Evolutionary conservation across 2,329 filamentous ascomycete species (phyloP).

Genomic region (Aspergillus ruber): DNA sequence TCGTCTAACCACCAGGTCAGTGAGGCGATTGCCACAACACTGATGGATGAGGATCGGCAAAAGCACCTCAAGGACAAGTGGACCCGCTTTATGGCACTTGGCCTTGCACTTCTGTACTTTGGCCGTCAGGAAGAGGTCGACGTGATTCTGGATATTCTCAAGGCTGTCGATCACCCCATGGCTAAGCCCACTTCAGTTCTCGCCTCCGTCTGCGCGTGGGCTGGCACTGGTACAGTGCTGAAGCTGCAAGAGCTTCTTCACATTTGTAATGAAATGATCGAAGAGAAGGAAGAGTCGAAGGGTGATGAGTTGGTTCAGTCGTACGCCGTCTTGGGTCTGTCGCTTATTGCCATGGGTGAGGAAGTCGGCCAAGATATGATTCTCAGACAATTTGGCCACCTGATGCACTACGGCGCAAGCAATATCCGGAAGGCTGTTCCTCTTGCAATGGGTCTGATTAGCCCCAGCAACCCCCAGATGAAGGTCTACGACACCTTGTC

Average conservation of each 20-base stretch:
- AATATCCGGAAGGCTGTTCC: constrained; percentile 97
- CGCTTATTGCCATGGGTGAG: constrained; percentile 94
- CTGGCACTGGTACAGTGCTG: constrained; percentile 89
- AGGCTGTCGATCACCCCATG: constrained; percentile 95
- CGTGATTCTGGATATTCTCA: constrained; percentile 91
- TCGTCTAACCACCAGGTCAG: constrained; percentile 87
- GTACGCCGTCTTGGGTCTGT: constrained; percentile 91
- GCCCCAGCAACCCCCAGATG: constrained; percentile 98
- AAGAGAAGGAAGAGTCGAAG: constrained; percentile 90
- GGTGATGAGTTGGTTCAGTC: constrained; percentile 92
- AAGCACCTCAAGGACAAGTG: constrained; percentile 94
- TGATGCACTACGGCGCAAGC: constrained; percentile 98
- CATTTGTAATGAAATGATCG: constrained; percentile 95
- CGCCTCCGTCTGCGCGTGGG: constrained; percentile 95
- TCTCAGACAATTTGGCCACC: constrained; percentile 88
- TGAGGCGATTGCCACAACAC: constrained; percentile 82
- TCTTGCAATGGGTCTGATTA: constrained; percentile 91
- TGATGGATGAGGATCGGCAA: constrained; percentile 88
- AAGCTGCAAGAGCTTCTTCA: constrained; percentile 97
- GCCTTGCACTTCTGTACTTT: constrained; percentile 89
- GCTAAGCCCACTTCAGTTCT: constrained; percentile 91
- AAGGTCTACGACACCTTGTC: constrained; percentile 99
- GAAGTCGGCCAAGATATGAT: constrained; percentile 99
- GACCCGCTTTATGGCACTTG: constrained; percentile 93
- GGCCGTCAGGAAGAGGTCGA: constrained; percentile 98